Evolutionary conservation across 2,329 filamentous ascomycete species (phyloP), one percentile per base, ranked within the genome.

Genomic region (Stemphylium beticola): DNA sequence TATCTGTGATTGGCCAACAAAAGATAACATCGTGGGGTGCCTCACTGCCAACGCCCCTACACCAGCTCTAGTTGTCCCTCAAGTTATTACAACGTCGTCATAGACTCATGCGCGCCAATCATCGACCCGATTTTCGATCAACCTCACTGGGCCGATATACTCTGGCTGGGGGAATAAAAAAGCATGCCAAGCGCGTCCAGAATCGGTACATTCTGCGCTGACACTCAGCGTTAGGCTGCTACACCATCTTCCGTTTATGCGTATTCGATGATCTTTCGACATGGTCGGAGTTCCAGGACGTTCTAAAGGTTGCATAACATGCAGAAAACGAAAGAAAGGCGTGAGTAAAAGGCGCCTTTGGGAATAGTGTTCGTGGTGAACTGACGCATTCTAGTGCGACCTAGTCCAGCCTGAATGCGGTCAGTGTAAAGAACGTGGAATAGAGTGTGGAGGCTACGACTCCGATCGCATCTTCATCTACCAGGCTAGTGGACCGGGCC

Each of bases 381-480:
- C 46, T 59, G 24, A 59, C 22, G 15, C 15, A 24, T 18, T 10
- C 32, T 44, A 86, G 83, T 88, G 86, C 69, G 86, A 86, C 73
- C 85, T 87, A 59, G 80, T 83, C 53, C 81, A 82, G 4, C 86
- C 86, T 2, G 76, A 77, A 33, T 89, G 86, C 69, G 80, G 79
- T 49, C 87, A 87, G 67, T 89, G 86, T 68, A 75, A 79, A 51
- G 78, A 82, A 62, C 83, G 81, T 62, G 83, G 84, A 18, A 78
- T 84, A 39, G 71, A 80, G 53, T 89, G 86, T 63, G 86, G 85
- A 39, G 86, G 86, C 34, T 89, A 89, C 69, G 81, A 86, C 65
- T 78, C 83, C 34, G 82, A 87, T 66, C 82, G 82, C 14, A 81
- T 87, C 51, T 89, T 89, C 72, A 86, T 89, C 11, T 56, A 62